Conservation (phyloP, 2,329 filamentous ascomycete species). For the Pseudogymnoascus sp. region DNA sequence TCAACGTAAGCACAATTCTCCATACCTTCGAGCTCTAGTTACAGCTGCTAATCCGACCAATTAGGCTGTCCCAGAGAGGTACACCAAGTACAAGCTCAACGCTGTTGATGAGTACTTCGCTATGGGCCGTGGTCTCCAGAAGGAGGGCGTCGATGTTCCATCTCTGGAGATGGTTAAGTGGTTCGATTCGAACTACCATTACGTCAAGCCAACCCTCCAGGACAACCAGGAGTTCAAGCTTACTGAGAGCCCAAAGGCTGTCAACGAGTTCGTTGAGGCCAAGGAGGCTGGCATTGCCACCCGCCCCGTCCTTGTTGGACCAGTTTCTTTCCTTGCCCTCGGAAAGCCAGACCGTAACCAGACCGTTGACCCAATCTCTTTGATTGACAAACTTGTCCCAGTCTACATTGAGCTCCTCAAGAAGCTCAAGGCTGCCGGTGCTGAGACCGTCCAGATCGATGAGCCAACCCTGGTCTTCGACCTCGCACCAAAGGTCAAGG, state of each 20-base stretch:
- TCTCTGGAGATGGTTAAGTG: conserved; percentile 99
- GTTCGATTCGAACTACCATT: conserved; percentile 99
- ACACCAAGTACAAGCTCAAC: conserved; percentile 82
- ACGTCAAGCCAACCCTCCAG: conserved; percentile 97
- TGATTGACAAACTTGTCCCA: conserved; percentile 86
- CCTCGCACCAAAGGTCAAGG: conserved; percentile 80
- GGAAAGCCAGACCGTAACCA: conserved; percentile 97
- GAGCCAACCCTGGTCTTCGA: conserved; percentile 97
- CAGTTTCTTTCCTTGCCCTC: conserved; percentile 94
- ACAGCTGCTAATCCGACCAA: conserved; percentile 13
- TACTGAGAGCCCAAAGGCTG: conserved; percentile 78
- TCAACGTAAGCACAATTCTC: conserved; percentile 58
- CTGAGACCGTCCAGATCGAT: conserved; percentile 94
- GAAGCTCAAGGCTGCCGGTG: conserved; percentile 92
- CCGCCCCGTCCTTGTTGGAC: conserved; percentile 88
- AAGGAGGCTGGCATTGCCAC: conserved; percentile 93
- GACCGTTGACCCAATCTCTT: conserved; percentile 83
- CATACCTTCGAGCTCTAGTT: conserved; percentile 2
- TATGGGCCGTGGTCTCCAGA: conserved; percentile 98
- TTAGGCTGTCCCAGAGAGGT: conserved; percentile 83
- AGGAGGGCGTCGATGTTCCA: conserved; percentile 85
- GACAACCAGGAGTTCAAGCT: conserved; percentile 96
- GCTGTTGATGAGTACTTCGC: conserved; percentile 96
- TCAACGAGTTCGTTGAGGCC: conserved; percentile 89
- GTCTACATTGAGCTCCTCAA: conserved; percentile 88